A percentile compares a stretch with the other conserved stretches of the same genome.
These are phyloP conservation scores for Botrytis pseudocinerea DNA, from an alignment of 2,329 filamentous ascomycete genomes.

Conservation along the genomic window DNA sequence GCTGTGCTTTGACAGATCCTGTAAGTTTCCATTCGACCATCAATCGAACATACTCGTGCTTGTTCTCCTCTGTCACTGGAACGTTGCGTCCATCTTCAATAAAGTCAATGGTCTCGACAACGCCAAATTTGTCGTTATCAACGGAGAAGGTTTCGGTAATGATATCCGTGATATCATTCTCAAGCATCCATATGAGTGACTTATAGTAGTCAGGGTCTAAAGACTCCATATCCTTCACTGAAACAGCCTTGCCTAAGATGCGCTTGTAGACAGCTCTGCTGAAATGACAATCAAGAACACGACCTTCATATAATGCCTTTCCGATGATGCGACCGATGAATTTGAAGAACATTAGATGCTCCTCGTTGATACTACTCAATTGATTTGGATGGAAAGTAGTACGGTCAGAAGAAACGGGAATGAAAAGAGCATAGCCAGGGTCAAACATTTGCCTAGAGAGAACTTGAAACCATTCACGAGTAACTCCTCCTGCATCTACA, in stretches of 20 bases:
- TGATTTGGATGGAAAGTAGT: conserved; percentile 99
- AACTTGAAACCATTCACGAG: conserved; percentile 98
- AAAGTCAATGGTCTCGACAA: conserved; percentile 82
- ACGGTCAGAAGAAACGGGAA: conserved; percentile 91
- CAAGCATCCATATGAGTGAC: conserved; percentile 95
- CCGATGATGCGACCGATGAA: conserved; percentile 98
- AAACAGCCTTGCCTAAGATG: conserved; percentile 91
- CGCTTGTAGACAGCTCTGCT: conserved; percentile 98
- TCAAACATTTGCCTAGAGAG: conserved; percentile 98
- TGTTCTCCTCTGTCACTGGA: conserved; percentile 94
- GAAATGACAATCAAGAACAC: conserved; percentile 97
- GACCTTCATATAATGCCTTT: conserved; percentile 94
- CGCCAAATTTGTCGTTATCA: conserved; percentile 91
- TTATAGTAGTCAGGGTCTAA: conserved; percentile 99
- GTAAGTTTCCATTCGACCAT: conserved; percentile 93
- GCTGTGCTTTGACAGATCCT: conserved; percentile 88
- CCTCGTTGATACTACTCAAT: conserved; percentile 87
- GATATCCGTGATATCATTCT: conserved; percentile 94
- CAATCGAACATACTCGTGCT: conserved; percentile 93
- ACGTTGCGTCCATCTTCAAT: conserved; percentile 87
- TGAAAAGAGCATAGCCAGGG: conserved; percentile 94
- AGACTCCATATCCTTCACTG: conserved; percentile 99
- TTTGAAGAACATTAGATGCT: conserved; percentile 98
- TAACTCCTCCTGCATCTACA: conserved; percentile 95
- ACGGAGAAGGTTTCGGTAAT: conserved; percentile 96